Evolutionary conservation across 164 flowering plant genomes (phyloP).

Genomic region (Houttuynia cordata): DNA sequence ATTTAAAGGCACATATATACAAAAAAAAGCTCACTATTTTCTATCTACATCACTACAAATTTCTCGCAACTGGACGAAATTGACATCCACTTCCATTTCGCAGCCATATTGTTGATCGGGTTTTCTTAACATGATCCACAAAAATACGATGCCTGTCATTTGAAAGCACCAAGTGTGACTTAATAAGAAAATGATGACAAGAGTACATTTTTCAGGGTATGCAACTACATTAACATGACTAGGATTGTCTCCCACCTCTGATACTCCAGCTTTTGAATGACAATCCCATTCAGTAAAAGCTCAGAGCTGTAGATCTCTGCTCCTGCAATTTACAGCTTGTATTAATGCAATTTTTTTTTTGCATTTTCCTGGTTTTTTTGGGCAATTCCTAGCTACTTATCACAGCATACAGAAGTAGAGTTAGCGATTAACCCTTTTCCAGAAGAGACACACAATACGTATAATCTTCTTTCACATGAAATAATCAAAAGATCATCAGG

Average conservation of each 20-base stretch:
- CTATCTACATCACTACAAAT: no score
- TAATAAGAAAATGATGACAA: neutral
- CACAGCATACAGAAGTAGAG: neutral
- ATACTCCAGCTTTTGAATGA: conserved; percentile 73
- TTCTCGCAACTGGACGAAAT: conserved; percentile 1
- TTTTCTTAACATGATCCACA: conserved; percentile 9
- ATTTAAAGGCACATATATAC: neutral
- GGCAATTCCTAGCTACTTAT: neutral
- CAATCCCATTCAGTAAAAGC: conserved; percentile 81
- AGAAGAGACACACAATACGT: conserved; percentile 59
- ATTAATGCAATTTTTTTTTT: neutral
- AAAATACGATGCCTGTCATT: conserved; percentile 8
- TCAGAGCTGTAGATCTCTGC: conserved; percentile 67
- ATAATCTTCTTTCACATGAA: conserved; percentile 89
- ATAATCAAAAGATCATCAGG: conserved; percentile 54
- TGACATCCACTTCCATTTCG: conserved; percentile 3
- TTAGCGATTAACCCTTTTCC: conserved; percentile 46
- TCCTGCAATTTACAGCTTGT: conserved; percentile 37
- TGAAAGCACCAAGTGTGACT: neutral
- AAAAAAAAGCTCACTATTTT: neutral
- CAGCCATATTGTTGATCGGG: conserved; percentile 8
- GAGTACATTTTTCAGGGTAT: no score
- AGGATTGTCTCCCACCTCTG: conserved; percentile 41
- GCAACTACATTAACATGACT: no score
- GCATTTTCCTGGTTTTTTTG: no score